These are phyloP conservation scores for Cutaneotrichosporon cutaneum DNA, from an alignment of 1,284 basidiomycete species.

Conservation along the genomic window DNA sequence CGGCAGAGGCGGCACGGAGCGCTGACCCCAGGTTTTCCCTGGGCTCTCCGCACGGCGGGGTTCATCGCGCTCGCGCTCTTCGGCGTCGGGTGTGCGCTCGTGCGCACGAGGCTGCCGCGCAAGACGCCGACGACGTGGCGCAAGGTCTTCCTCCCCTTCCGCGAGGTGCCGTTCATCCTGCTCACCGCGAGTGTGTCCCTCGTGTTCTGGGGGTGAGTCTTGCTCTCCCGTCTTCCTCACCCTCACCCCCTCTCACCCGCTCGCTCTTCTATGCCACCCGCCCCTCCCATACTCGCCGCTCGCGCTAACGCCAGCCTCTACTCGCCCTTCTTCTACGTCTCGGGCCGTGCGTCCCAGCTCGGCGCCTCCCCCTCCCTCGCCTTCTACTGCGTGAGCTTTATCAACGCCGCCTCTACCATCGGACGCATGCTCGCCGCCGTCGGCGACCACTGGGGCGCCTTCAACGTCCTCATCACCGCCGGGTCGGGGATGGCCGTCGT, in stretches of 20 bases:
- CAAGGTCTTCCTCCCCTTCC: slow-evolving; percentile 30
- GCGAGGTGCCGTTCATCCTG: slow-evolving; percentile 28
- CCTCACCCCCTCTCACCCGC: background rate
- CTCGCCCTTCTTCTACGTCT: slow-evolving; percentile 40
- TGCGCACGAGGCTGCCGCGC: slow-evolving; percentile 28
- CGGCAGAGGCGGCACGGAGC: background rate
- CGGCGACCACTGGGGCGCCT: slow-evolving; percentile 20
- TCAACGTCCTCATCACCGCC: slow-evolving; percentile 43
- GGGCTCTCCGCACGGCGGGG: slow-evolving; percentile 33
- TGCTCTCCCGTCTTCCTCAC: no score
- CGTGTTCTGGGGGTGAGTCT: slow-evolving; percentile 9
- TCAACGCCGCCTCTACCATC: slow-evolving; percentile 40
- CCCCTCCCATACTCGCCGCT: background rate
- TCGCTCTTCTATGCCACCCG: background rate
- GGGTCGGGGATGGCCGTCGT: slow-evolving; percentile 24
- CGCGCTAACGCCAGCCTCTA: slow-evolving; percentile 33
- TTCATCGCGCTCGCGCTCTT: slow-evolving; percentile 34
- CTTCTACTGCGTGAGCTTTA: slow-evolving; percentile 35
- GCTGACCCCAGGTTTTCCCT: slow-evolving; percentile 23
- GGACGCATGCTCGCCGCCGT: slow-evolving; percentile 22
- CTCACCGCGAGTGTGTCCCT: slow-evolving; percentile 23
- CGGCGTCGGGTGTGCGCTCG: slow-evolving; percentile 22
- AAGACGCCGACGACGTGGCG: slow-evolving; percentile 26
- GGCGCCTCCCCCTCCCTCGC: slow-evolving; percentile 35
- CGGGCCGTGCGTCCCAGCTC: slow-evolving; percentile 35